Conservation (phyloP, 805 yeast species). For the Yarrowia sp. region DNA sequence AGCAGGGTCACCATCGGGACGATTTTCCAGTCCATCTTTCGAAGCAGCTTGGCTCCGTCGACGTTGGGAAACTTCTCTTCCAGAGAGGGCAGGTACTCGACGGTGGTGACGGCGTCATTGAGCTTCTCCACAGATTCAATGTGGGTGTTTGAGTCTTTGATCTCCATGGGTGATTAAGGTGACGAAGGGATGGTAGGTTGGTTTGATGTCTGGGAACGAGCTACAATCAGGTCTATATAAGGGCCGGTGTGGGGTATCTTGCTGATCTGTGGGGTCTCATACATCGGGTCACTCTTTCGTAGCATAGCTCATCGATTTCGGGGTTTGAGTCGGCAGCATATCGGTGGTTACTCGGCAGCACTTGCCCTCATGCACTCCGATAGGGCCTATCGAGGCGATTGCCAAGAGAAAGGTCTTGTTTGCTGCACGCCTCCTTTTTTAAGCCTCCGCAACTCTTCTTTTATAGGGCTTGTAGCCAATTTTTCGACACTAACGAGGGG, state of each 20-base stretch:
- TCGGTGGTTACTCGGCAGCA: constrained; percentile 16
- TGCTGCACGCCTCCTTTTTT: constrained; percentile 23
- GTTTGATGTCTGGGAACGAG: neutral
- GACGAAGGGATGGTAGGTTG: neutral
- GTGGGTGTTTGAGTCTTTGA: constrained; percentile 16
- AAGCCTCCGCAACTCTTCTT: neutral
- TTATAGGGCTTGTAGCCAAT: constrained; percentile 35
- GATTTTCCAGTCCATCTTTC: constrained; percentile 55
- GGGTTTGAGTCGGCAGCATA: constrained; percentile 12
- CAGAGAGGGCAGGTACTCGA: constrained; percentile 15
- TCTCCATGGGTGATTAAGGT: constrained; percentile 4
- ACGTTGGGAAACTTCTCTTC: constrained; percentile 41
- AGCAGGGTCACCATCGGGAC: constrained; percentile 57
- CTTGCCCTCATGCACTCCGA: constrained; percentile 4
- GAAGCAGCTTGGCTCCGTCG: constrained; percentile 42
- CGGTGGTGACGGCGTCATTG: constrained; percentile 8
- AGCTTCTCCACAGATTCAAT: constrained; percentile 30
- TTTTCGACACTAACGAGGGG: constrained; percentile 18
- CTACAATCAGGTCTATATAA: constrained; percentile 2
- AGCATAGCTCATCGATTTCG: neutral
- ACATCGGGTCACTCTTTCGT: neutral
- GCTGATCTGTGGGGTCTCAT: constrained; percentile 27
- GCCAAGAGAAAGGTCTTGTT: constrained; percentile 5
- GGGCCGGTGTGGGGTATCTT: constrained; percentile 15
- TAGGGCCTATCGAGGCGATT: constrained; percentile 33